Evolutionary conservation across 1,284 basidiomycete species (phyloP), one percentile per base, ranked within the genome.

Genomic region (Trichosporon inkin): DNA sequence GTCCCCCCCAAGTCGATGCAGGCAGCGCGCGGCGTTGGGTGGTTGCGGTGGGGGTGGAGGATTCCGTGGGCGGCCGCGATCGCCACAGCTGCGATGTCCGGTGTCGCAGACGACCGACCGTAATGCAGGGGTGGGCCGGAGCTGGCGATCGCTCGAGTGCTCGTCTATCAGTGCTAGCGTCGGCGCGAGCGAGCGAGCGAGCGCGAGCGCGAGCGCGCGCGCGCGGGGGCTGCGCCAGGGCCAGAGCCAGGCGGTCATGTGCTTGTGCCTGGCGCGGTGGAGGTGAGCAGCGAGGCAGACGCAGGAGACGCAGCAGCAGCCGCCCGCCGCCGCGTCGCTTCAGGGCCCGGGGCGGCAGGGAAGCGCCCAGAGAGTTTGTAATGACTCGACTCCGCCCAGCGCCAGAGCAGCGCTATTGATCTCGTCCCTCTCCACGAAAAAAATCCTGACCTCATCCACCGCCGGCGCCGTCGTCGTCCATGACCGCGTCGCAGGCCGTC

Each of bases 221-320:
- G 44, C 20, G 41, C 20, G 10, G 10, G 22, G 41, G 41, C 22
- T 24, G 19, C 19, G 40, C 19, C 40, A 7, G 41, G 24, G 41
- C 22, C 22, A 44, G 13, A 16, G 44, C 28, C 28, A 4, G 28
- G 28, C 28, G 10, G 44, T 49, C 44, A 49, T 49, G 44, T 49
- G 44, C 28, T 47, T 28, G 44, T 49, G 44, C 44, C 44, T 49
- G 24, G 44, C 22, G 44, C 22, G 44, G 44, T 49, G 44, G 44
- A 49, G 44, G 44, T n/a, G 20, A 24, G 14, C 20, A 22, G 35
- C 36, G 22, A 28, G 44, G 44, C 13, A 24, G 5, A 24, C 22
- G 16, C 28, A 24, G 44, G 10, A 49, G 44, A 32, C 28, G 28
- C 28, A 32, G 28, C 28, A 4, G 28, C 28, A 32, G 28, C 28